Evolutionary conservation across 1,284 basidiomycete genomes (phyloP), one percentile per base, ranked within the genome.

Genomic region (Malassezia cuniculi): DNA sequence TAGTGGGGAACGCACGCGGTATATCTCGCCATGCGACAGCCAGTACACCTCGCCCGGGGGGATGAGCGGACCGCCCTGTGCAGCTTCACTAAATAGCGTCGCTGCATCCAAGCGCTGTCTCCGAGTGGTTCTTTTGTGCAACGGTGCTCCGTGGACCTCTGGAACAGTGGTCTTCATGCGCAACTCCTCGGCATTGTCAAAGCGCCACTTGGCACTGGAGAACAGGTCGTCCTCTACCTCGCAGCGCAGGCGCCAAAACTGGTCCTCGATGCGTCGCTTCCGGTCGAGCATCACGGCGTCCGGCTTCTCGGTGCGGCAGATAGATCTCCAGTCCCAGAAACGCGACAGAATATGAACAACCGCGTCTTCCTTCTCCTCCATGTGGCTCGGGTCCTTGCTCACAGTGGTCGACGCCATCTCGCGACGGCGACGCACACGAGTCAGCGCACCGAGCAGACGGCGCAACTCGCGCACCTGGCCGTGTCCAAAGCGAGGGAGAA

Each of bases 211-310:
- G 36, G 61, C 52, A 5, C 53, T 52, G 5, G 60, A 50, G 33
- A 58, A 66, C 30, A 66, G 47, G 18, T 66, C 62, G 27, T 48
- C 51, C 26, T 66, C 62, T 1, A 66, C 60, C 30, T 62, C 62
- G 29, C 58, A 53, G 4, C 62, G 50, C 32, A 66, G 40, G 14
- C 51, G 48, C 62, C 62, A 66, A 8, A 66, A 48, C 35, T 56
- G 47, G 21, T 47, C 42, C 34, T 63, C 60, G 34, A 61, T 55
- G 8, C 47, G 51, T 34, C 54, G 42, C 39, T 56, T 54, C 9
- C 54, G 47, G 27, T 54, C 50, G 27, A 51, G 45, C 55, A 57
- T 56, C 31, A 60, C 55, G 10, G 50, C 51, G 41, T 60, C 58
- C 9, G 51, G 43, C 8, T 48, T 30, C 16, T 47, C 31, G 1